Evolutionary conservation across 1,284 basidiomycete species (phyloP), one percentile per base, ranked within the genome.

Genomic region (Apiotrichum akiyoshidainum): DNA sequence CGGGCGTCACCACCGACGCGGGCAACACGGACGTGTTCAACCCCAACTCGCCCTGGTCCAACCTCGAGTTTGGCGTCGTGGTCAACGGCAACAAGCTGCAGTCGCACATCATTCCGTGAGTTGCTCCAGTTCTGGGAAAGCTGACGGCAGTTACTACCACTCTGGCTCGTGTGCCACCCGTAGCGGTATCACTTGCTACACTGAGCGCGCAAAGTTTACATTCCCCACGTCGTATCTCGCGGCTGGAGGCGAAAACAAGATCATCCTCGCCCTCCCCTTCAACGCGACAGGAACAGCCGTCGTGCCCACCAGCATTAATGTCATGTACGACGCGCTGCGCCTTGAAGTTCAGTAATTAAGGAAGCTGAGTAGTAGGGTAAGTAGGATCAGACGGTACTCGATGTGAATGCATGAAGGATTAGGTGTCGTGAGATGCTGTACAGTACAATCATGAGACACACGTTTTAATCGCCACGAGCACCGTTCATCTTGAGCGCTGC

Each of bases 241-340:
- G 19, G 12, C 55, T 9, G 55, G 49, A 11, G 54, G 48, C 1
- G 57, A 46, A 10, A 72, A 72, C 63, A 51, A 57, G 22, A 46
- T 72, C 26, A 60, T 66, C 16, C 58, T 72, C 19, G 65, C 57
- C 22, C 47, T 72, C 50, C 70, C 70, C 9, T 69, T 61, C 59
- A 72, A 72, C 51, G 68, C 65, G 4, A 65, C 61, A 12, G 65
- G 52, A 34, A 49, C 31, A 33, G 57, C 48, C 21, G 52, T 58
- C 47, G 33, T 46, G 46, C 46, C 54, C 40, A 54, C 26, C 17
- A 61, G 65, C 46, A 59, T 69, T 26, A 65, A 58, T 19, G 68
- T 68, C 39, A 54, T 64, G 57, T 70, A 71, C 55, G 69, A 71
- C 59, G 69, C 69, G 12, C 45, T 71, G n/a, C 57, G 68, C 16